Base-by-base conservation (phyloP, 2,329 filamentous ascomycete species). In the Chrysosporium keratinophilum region DNA sequence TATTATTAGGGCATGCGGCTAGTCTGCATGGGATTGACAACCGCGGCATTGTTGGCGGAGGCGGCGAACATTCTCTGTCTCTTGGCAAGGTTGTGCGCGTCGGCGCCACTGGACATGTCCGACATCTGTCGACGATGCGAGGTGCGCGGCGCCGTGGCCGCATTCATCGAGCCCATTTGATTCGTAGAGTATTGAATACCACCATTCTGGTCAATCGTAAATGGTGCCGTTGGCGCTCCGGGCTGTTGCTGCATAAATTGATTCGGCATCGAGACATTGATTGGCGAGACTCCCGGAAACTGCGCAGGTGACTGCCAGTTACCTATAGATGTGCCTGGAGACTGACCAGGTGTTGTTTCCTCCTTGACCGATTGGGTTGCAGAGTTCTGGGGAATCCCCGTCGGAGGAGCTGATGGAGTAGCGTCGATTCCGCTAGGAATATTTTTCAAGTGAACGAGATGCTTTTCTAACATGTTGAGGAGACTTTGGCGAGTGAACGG, bases 401-500 rank as follows among this genome's bases (percentile, higher is more conserved):
- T 72, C 3, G 67, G 62, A 10, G 63, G 60, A 19, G 68, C 61
- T 17, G 69, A 60, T 47, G 64, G 64, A 14, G 76, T 73, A 1
- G 74, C 71, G n/a, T 77, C 77, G 67, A 81, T 77, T 6, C 77
- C 76, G 71, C 76, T 59, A 69, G 74, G 52, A 67, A 77, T 79
- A 64, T 88, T 88, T 65, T 94, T 83, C 57, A 95, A 77, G 65
- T 89, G 85, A n/a, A 81, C 78, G 48, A 97, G 76, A 65, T 96
- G 88, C 65, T 91, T 94, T 69, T 93, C 87, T 31, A 98, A 77
- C 72, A 95, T 85, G 60, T 85, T 83, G 54, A 88, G 78, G 74
- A 93, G 87, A 39, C 86, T 87, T 61, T 89, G 86, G 63, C 86
- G 85, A 3, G 93, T 98, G 67, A 98, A 98, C 0, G 93, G 93